Percentiles rank a stretch among this genome's conserved stretches.
phyloP scores from a whole-genome alignment of 306 rosid species.

The Biancaea sappan region DNA sequence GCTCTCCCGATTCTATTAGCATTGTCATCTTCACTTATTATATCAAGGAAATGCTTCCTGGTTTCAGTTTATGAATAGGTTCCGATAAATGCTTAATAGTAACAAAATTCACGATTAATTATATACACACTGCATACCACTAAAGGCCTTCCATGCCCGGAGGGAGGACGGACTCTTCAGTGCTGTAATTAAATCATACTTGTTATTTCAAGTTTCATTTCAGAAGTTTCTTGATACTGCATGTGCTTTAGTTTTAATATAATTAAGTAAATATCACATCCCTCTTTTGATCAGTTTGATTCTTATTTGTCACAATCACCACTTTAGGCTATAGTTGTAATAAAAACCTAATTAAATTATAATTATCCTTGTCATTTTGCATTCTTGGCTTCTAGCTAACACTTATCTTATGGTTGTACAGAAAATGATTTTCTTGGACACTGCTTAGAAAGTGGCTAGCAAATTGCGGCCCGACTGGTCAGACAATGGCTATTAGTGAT shows the following conservation, averaged over 20 bases:
- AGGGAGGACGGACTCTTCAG: neutral
- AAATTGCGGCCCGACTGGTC: slow-evolving; percentile 87
- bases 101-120: slow-evolving; percentile 20
- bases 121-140: neutral
- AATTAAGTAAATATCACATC: neutral
- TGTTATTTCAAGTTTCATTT: slow-evolving; percentile 18
- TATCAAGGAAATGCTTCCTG: too few relatives aligned
- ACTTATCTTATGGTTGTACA: slow-evolving; percentile 37
- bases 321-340: neutral
- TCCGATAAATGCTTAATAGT: slow-evolving; percentile 13
- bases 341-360: slow-evolving; percentile 11
- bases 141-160: slow-evolving; percentile 18
- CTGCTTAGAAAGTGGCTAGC: slow-evolving; percentile 57
- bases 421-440: slow-evolving; percentile 87
- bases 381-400: slow-evolving; percentile 36
- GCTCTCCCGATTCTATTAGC: too few relatives aligned
- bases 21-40: too few relatives aligned
- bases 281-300: neutral
- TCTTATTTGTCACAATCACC: slow-evolving; percentile 9
- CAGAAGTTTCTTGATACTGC: neutral
- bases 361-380: slow-evolving; percentile 6
- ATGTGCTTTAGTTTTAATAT: neutral
- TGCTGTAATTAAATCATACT: too few relatives aligned
- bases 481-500: slow-evolving; percentile 96
- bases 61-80: slow-evolving; percentile 29